Conservation (phyloP, 75 land plant species). For the Gnetum montanum region DNA sequence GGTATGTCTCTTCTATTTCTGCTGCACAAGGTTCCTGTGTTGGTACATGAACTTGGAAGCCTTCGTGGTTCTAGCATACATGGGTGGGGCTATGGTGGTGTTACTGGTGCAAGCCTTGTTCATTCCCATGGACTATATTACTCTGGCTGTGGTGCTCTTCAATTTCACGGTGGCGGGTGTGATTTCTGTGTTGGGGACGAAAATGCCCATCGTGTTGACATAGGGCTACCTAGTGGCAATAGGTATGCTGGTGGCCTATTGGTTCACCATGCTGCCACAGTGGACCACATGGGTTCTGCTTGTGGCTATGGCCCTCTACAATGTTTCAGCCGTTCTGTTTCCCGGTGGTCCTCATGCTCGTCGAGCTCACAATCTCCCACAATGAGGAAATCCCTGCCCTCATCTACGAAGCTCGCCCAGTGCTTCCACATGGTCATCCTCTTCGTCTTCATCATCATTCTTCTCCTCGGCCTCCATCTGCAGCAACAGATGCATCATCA, state of each 20-base stretch:
- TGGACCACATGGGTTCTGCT: constrained; percentile 97
- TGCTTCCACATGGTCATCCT: too few species aligned
- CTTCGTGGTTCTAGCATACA: constrained; percentile 55
- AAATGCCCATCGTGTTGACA: constrained; percentile 63
- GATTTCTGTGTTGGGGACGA: constrained; percentile 54
- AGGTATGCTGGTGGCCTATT: constrained; percentile 84
- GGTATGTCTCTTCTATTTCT: constrained; percentile 80
- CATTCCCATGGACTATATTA: constrained; percentile 69
- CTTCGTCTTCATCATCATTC: not conserved
- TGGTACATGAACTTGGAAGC: constrained; percentile 79
- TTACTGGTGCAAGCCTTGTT: constrained; percentile 36
- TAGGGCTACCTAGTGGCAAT: constrained; percentile 76
- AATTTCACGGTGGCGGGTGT: constrained; percentile 87
- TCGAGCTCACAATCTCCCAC: constrained; percentile 83
- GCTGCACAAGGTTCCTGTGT: constrained; percentile 65
- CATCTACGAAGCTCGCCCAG: constrained; percentile 89
- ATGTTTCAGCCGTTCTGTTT: constrained; percentile 82
- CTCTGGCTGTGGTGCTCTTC: constrained; percentile 42
- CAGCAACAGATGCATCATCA: too few species aligned
- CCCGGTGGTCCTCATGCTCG: constrained; percentile 90
- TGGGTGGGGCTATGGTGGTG: constrained; percentile 68
- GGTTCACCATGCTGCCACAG: constrained; percentile 91
- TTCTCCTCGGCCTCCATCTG: too few species aligned
- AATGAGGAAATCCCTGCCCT: constrained; percentile 94
- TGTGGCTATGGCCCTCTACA: constrained; percentile 88